Percentiles rank a stretch among this genome's conserved stretches.
Conservation (phyloP, 345 rosid species). For the rapeseed (Brassica napus) region Da-Ae NC_063444.1:38662501-38663000, state of each 20-base stretch:
- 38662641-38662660: neutral
- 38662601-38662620: neutral
- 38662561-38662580: neutral
- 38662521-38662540: neutral
- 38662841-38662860: neutral
- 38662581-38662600: neutral
- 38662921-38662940: neutral
- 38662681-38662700: neutral
- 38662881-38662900: neutral
- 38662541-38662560: slow-evolving; percentile 8
- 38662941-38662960: neutral
- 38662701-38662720: neutral
- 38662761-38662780: neutral
- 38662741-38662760: neutral
- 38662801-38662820: neutral
- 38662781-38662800: neutral
- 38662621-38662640: neutral
- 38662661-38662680: neutral
- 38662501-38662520: neutral
- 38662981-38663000: neutral
- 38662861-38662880: neutral
- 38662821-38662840: neutral
- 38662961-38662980: slow-evolving; percentile 1
- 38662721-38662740: neutral
- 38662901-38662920: neutral